Base-by-base conservation (phyloP, 148 eudicot genomes). In the Fagopyrum esculentum region DNA sequence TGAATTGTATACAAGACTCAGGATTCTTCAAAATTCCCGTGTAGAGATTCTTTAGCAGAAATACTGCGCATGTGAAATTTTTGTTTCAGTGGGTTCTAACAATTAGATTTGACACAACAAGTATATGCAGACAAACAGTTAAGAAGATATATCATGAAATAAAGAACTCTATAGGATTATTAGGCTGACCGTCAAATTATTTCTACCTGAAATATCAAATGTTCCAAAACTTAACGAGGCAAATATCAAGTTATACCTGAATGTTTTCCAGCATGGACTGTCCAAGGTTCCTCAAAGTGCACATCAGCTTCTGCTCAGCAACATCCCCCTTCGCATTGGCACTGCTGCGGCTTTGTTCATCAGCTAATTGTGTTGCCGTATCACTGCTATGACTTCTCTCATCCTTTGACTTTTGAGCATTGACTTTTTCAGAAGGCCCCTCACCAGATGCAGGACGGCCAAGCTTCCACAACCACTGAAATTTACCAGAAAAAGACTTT, bases 211-310 rank as follows among this genome's bases (percentile, higher is more conserved):
- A 35, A 64, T 10, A 64, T 35, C 66, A 26, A 22, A 6, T 29
- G 8, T 2, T 35, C 35, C 35, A 61, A 29, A 35, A 35, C 3
- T 1, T 29, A 29, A 40, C 30, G 43, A 61, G 30, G 68, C 43
- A 61, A 26, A 29, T 16, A 15, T 54, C 9, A 71, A 22, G 48
- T 44, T 22, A 47, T 92, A 95, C 99, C 99, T 95, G 97, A 84
- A 95, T 89, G 77, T 95, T 92, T 49, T 95, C 97, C 40, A 90
- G 78, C 97, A 95, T 92, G 40, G 97, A 89, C 60, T 92, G 97
- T 63, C 97, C 94, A 75, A 95, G 91, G 78, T 86, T 86, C 85
- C 83, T 89, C 85, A 95, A 78, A 19, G 94, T 82, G 80, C 81
- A 81, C 80, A 85, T 79, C 79, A 89, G 48, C 60, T 88, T 89